Percentiles rank a stretch among this genome's conserved stretches.
Evolutionary conservation across 2,329 filamentous ascomycete species (phyloP).

Genomic region (Penicillium sp.): DNA sequence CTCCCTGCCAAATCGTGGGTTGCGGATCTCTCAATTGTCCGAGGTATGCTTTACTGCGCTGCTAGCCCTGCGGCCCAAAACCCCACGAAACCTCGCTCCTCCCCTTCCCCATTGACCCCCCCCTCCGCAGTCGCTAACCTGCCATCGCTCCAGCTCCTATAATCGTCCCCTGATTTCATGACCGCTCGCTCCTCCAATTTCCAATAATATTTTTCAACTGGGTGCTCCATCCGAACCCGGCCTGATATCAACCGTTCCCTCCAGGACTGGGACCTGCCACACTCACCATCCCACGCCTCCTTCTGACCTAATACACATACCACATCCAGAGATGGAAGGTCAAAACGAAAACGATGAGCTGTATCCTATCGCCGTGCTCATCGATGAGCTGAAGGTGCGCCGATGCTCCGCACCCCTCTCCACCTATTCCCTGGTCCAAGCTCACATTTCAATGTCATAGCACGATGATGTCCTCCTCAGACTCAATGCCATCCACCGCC

Average conservation of each 20-base stretch:
- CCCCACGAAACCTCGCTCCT: conserved; percentile 40
- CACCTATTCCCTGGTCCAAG: conserved; percentile 7
- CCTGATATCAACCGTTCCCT: conserved; percentile 31
- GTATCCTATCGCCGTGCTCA: conserved; percentile 98
- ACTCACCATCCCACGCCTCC: conserved; percentile 25
- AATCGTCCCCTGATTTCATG: conserved; percentile 15
- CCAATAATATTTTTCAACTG: conserved; percentile 11
- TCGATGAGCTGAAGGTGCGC: conserved; percentile 96
- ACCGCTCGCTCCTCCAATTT: conserved; percentile 1
- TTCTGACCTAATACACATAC: conserved; percentile 23
- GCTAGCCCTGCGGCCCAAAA: conserved; percentile 35
- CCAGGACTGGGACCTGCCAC: conserved; percentile 33
- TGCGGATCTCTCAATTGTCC: conserved; percentile 22
- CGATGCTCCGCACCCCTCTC: conserved; percentile 8
- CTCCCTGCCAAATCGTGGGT: not conserved
- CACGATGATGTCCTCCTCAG: conserved; percentile 98
- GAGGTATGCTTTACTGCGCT: conserved; percentile 26
- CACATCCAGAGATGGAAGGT: conserved; percentile 72
- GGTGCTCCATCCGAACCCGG: conserved; percentile 17
- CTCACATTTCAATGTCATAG: conserved; percentile 50
- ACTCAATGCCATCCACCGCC: conserved; percentile 95
- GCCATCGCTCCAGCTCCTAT: conserved; percentile 3
- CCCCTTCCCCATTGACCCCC: conserved; percentile 27
- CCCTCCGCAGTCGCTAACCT: conserved; percentile 18
- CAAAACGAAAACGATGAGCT: conserved; percentile 94